These are phyloP conservation scores for Penicillium daleae DNA, from an alignment of 495 filamentous ascomycete species.

Conservation along the genomic window DNA sequence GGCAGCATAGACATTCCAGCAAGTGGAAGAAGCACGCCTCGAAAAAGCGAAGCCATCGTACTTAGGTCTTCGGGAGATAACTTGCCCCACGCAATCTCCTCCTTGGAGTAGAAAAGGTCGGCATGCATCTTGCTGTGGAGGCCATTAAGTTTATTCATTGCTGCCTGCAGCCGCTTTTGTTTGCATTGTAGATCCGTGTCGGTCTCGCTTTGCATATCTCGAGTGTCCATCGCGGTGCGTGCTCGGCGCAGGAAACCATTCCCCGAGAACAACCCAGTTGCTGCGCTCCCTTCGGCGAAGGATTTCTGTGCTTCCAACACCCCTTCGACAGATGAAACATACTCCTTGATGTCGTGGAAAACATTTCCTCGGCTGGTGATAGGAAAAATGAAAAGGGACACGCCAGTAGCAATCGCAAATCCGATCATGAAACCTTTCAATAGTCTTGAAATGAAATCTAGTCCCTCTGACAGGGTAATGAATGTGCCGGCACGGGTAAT, in stretches of 20 bases:
- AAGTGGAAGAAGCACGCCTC: slow-evolving; percentile 63
- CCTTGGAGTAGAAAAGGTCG: slow-evolving; percentile 72
- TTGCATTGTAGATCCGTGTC: slow-evolving; percentile 40
- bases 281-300: slow-evolving; percentile 54
- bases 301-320: slow-evolving; percentile 58
- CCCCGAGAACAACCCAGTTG: slow-evolving; percentile 24
- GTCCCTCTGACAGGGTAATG: slow-evolving; percentile 50
- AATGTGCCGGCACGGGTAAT: slow-evolving; percentile 54
- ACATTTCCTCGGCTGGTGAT: slow-evolving; percentile 61
- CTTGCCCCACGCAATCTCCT: slow-evolving; percentile 71
- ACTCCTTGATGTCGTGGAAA: slow-evolving; percentile 59
- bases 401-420: slow-evolving; percentile 63
- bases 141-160: slow-evolving; percentile 54
- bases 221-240: slow-evolving; percentile 26
- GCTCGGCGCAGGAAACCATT: slow-evolving; percentile 28
- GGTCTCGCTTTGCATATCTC: slow-evolving; percentile 31
- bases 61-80: slow-evolving; percentile 66
- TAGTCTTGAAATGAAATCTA: slow-evolving; percentile 56
- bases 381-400: slow-evolving; percentile 68
- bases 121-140: slow-evolving; percentile 66
- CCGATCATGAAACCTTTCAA: slow-evolving; percentile 67
- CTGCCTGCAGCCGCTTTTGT: slow-evolving; percentile 50
- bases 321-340: slow-evolving; percentile 52
- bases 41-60: slow-evolving; percentile 55
- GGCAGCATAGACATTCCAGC: slow-evolving; percentile 70